Evolutionary conservation across 2,329 filamentous ascomycete genomes (phyloP).

Genomic region (Knoxdaviesia capensis): DNA sequence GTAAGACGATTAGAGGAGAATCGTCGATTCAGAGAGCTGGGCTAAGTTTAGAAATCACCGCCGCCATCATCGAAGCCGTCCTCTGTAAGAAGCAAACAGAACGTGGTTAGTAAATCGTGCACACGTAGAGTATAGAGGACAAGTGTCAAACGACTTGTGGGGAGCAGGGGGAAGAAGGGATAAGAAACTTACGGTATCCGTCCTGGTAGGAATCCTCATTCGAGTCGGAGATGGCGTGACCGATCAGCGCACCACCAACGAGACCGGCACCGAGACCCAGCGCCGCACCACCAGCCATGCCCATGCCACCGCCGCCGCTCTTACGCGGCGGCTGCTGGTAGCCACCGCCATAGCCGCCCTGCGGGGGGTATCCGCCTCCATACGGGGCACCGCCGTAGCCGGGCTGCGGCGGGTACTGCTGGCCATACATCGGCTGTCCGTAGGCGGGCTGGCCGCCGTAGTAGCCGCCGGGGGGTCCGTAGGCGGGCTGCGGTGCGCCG

Average conservation of each 20-base stretch:
- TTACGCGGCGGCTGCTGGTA: slow-evolving; percentile 19
- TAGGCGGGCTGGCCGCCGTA: slow-evolving; percentile 10
- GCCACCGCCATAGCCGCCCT: slow-evolving; percentile 12
- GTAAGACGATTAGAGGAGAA: no score
- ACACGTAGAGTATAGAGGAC: no score
- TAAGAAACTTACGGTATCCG: slow-evolving; percentile 16
- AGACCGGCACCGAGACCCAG: slow-evolving; percentile 67
- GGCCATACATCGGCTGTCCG: slow-evolving; percentile 13
- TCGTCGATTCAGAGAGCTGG: no score
- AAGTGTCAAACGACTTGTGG: background rate
- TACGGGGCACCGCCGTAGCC: slow-evolving; percentile 11
- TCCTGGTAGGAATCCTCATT: slow-evolving; percentile 35
- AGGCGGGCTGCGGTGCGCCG: background rate
- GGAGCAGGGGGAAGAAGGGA: background rate
- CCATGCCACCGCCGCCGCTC: slow-evolving; percentile 21
- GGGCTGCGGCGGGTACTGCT: slow-evolving; percentile 15
- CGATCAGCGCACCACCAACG: slow-evolving; percentile 56
- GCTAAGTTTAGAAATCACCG: slow-evolving; percentile 9
- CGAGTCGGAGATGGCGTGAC: slow-evolving; percentile 42
- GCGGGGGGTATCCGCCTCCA: no score
- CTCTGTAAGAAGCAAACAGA: slow-evolving; percentile 8
- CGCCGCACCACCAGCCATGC: slow-evolving; percentile 53
- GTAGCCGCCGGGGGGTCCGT: slow-evolving; percentile 5
- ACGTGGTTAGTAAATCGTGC: background rate
- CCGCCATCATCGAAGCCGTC: slow-evolving; percentile 15